A percentile compares a stretch with the other conserved stretches of the same genome.
These are phyloP conservation scores for Oxytropis ochrocephala DNA, from an alignment of 306 rosid genomes.

Conservation along the genomic window DNA sequence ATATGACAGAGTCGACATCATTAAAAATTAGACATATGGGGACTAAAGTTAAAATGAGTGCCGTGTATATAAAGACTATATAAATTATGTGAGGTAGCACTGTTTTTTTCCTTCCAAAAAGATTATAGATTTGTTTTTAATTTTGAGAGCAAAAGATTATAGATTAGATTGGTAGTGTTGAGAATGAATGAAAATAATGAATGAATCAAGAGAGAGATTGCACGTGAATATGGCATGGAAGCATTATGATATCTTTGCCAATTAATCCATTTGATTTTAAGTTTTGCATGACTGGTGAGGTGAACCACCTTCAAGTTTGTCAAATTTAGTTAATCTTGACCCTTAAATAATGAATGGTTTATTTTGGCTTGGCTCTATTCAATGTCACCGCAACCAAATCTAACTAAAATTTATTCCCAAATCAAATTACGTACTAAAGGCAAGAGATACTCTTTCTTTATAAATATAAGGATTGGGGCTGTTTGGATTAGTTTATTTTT, in stretches of 20 bases:
- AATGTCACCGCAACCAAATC: neutral
- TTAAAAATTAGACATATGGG: neutral
- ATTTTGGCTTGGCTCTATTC: neutral
- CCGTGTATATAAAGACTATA: neutral
- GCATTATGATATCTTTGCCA: constrained; percentile 24
- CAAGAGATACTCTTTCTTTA: no score
- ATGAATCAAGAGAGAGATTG: neutral
- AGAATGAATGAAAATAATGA: neutral
- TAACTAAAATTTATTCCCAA: neutral
- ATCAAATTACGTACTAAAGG: no score
- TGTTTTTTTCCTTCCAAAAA: neutral
- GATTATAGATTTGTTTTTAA: no score
- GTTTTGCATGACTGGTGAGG: constrained; percentile 14
- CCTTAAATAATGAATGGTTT: neutral
- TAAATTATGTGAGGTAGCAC: neutral
- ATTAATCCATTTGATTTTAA: constrained; percentile 13
- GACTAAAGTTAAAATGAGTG: neutral
- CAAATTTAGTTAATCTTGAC: neutral
- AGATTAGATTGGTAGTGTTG: neutral
- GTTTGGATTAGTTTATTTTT: no score
- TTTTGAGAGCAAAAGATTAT: no score
- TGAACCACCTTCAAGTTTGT: neutral
- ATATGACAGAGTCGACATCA: neutral
- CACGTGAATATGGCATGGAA: constrained; percentile 32
- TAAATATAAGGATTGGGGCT: no score